Conservation (phyloP, 1,284 basidiomycete species). For the Irpex sp. region DNA sequence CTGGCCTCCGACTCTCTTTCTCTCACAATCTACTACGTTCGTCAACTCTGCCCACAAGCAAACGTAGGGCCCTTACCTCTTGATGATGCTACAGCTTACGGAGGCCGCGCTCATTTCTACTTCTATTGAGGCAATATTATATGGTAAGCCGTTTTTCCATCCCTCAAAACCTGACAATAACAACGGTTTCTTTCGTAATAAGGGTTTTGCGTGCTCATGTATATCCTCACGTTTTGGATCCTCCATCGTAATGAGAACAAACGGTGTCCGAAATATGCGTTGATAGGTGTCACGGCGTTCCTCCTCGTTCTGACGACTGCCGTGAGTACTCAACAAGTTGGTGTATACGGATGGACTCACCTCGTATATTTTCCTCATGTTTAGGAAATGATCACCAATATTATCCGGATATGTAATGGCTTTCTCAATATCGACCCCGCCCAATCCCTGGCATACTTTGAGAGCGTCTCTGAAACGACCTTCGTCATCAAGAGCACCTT, state of each 20-base stretch:
- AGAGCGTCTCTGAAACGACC: constrained; percentile 23
- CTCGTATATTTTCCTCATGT: not conserved
- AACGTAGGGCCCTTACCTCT: not conserved
- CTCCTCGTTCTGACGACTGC: constrained; percentile 24
- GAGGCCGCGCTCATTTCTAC: constrained; percentile 24
- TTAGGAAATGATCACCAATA: constrained; percentile 24
- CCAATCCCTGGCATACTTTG: constrained; percentile 22
- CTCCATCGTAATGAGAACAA: constrained; percentile 19
- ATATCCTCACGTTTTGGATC: constrained; percentile 25
- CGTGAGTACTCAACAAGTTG: constrained; percentile 11
- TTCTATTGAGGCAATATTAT: constrained; percentile 24
- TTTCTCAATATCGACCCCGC: constrained; percentile 12
- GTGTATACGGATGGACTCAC: not conserved
- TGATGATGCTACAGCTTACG: constrained; percentile 6
- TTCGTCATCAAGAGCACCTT: constrained; percentile 27
- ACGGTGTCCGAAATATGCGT: constrained; percentile 17
- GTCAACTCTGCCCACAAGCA: not conserved
- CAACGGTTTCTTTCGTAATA: not conserved
- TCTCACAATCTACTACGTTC: not conserved
- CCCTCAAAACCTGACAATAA: not conserved
- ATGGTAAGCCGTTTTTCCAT: constrained; percentile 15
- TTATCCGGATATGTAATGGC: constrained; percentile 19
- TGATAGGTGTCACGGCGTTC: constrained; percentile 13
- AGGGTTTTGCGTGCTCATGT: constrained; percentile 28
- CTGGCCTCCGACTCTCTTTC: not conserved